Base-by-base conservation (phyloP, 2,329 filamentous ascomycete species). In the Paecilomyces fulvus region DNA sequence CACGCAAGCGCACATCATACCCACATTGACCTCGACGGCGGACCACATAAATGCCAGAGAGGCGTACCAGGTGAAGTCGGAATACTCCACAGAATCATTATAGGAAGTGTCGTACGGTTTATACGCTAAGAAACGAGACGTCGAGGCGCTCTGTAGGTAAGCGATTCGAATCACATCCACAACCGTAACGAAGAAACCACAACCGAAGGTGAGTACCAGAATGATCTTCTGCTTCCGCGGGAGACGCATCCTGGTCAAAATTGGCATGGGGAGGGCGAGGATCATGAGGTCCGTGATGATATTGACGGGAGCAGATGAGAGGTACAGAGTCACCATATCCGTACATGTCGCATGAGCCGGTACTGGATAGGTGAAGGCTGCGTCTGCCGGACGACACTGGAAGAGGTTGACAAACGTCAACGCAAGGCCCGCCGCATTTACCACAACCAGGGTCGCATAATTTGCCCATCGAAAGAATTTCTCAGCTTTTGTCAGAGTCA, bases 41-140 rank as follows among this genome's bases (percentile, higher is more conserved):
- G 89, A 92, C 92, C 92, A 97, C 89, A 96, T 92, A 67, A 95
- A 87, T 0, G 90, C 89, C 4, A 91, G 75, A 0, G 89, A 90
- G 0, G 89, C 89, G 67, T 92, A 91, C 85, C 84, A 43, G 37
- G 37, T 43, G 37, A 43, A 43, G 37, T 43, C 37, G n/a, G 37
- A 43, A 17, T 43, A 43, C 37, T 43, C 37, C n/a, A 43, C 37
- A 8, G 37, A 59, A 23, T 56, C 52, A 2, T 21, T 28, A 10
- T 12, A 28, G 37, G 52, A 14, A 12, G 23, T 28, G 17, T 43
- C 10, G 11, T 50, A 43, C 25, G 63, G 60, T 23, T 65, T 59
- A 6, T 69, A 46, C 3, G 61, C 61, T 7, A 68, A 33, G 46
- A 64, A 60, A 28, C 66, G 67, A 73, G 75, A 62, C 68, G 75